Base-by-base conservation (phyloP, 1,139 yeast species). In the Suhomyces coccinellae region DNA sequence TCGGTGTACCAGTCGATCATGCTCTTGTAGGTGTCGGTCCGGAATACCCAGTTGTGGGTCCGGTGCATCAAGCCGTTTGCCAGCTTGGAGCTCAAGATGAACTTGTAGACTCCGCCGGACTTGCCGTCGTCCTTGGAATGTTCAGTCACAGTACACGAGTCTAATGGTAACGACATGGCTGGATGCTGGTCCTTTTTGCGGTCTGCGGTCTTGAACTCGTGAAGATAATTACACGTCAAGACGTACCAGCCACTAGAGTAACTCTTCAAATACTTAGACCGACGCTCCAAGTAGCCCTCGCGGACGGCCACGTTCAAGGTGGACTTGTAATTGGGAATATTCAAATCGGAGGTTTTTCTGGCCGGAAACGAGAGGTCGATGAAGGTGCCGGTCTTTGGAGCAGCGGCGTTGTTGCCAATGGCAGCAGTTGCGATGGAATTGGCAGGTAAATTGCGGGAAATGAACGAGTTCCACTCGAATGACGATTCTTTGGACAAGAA, bases 201-300 rank as follows among this genome's bases (percentile, higher is more conserved):
- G 64, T 91, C 97, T 7, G 81, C 67, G 1, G 91, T 73, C 68
- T 90, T 91, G 67, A 93, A 88, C 67, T 93, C 99, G 62, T 93
- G 98, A 47, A 93, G 71, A 58, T 81, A 91, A 47, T 84, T 82
- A 46, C 97, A 87, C 1, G 99, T 90, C 54, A 93, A 73, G 27
- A 93, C 96, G 62, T 90, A 95, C 83, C 88, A 93, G 5, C 95
- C 96, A 54, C 83, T 80, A 5, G 96, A 82, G 66, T 90, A 95
- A 26, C 93, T 86, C 69, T 90, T 91, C 53, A 93, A 75, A 62
- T 83, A 90, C 69, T 91, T 93, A 1, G 97, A 87, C 56, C 96
- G 80, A 62, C 97, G 79, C 64, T 93, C 99, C 53, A 93, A 73
- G 53, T 75, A 79, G 1, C 98, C 97, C 31, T 89, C 81, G 46